Conservation (phyloP, 129 eudicot species). For the Centrapalus pauciflorus region DNA sequence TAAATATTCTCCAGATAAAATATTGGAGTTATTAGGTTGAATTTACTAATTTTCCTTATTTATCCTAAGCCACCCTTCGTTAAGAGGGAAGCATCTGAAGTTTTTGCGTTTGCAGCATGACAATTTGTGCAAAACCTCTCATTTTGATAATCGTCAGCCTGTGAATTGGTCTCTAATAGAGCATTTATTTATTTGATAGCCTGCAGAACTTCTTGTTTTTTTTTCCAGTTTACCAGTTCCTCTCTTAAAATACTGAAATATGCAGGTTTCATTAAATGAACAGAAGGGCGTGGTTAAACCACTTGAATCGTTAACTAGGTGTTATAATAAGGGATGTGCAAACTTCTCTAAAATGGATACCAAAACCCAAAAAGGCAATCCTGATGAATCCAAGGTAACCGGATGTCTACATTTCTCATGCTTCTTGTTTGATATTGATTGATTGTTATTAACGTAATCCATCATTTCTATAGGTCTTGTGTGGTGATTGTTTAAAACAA, state of each 20-base stretch:
- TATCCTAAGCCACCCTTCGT: background rate
- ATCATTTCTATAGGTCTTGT: slow-evolving; percentile 13
- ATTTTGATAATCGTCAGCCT: too few species aligned
- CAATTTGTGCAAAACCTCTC: too few species aligned
- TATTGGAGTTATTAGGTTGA: background rate
- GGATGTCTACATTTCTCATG: slow-evolving; percentile 5
- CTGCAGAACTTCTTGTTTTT: background rate
- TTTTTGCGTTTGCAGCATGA: too few species aligned
- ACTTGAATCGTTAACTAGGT: slow-evolving; percentile 7
- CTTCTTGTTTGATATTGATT: background rate
- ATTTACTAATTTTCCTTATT: background rate
- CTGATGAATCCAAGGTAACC: slow-evolving; percentile 25
- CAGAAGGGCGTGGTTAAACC: slow-evolving; percentile 20
- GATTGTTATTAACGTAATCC: background rate
- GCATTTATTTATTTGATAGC: too few species aligned
- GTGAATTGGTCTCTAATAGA: too few species aligned
- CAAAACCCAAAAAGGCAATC: background rate
- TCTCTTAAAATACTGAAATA: slow-evolving; percentile 4
- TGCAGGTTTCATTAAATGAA: slow-evolving; percentile 35
- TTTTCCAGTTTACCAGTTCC: background rate
- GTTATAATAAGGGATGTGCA: slow-evolving; percentile 7
- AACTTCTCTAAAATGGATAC: background rate
- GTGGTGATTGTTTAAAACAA: slow-evolving; percentile 26
- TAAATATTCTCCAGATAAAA: too few species aligned
- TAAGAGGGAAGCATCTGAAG: too few species aligned